Base-by-base conservation (phyloP, 23 red algal species). In the Agarophyton chilense region DNA sequence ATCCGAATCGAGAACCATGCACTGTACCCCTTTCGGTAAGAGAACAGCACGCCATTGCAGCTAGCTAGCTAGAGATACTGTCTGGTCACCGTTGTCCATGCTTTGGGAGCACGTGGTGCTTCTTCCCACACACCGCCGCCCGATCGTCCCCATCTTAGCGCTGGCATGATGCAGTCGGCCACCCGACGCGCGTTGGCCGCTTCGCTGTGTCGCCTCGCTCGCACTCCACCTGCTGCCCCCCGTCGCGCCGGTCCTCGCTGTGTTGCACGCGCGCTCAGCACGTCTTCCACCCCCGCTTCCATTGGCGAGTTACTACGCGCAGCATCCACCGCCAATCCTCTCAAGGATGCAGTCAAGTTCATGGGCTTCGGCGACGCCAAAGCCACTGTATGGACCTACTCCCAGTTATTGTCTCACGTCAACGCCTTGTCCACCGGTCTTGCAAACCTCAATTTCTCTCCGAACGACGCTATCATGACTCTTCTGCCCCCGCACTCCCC, bases 291-390 rank as follows among this genome's bases (percentile, higher is more conserved):
- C 31, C 21, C 54, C 9, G 17, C 82, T 46, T 29, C 82, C 41
- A 87, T 87, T 54, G 43, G 54, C 13, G 21, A 58, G 25, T 44
- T 87, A 0, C 44, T 87, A 16, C 38, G 21, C 67, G 64, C 82
- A 0, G 62, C 66, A 13, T 56, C 64, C 18, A 42, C 63, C 63
- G 66, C 43, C 44, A 87, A 53, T 18, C 82, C 82, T 19, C 62
- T 72, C 41, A 87, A 87, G 82, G 82, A 87, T 65, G 82, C 82
- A 43, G 51, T 87, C 45, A 87, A 87, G 66, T 87, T 87, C 62
- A 61, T 80, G 44, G 58, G 66, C 24, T 71, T 13, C 46, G 75
- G 29, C 54, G 53, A 58, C 42, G 77, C 54, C 8, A 70, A 82
- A 21, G 9, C 88, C 21, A 49, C 64, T 36, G 52, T 80, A 11